phyloP scores from a whole-genome alignment of 257 asterid species.

The Misopates orontium region DNA sequence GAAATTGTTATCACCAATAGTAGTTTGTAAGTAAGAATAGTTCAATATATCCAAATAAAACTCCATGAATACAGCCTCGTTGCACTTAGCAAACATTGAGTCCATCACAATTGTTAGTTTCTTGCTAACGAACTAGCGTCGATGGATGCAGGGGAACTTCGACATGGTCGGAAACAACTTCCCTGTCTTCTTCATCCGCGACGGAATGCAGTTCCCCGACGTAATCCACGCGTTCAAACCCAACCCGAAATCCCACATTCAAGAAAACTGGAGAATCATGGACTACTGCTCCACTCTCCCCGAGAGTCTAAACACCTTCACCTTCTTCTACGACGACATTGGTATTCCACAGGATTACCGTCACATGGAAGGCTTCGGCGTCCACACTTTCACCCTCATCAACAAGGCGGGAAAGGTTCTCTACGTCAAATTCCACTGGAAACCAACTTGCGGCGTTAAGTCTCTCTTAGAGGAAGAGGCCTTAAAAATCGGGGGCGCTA shows the following conservation, averaged over 20 bases:
- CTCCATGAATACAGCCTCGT: too few species aligned
- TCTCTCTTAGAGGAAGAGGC: slow-evolving; percentile 83
- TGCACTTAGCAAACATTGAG: too few species aligned
- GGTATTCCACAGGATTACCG: slow-evolving; percentile 96
- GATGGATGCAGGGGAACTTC: slow-evolving; percentile 68
- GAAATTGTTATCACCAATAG: too few species aligned
- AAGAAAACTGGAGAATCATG: slow-evolving; percentile 89
- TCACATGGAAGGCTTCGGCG: slow-evolving; percentile 97
- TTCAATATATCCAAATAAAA: too few species aligned
- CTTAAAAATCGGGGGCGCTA: slow-evolving; percentile 74
- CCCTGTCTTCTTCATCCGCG: slow-evolving; percentile 89
- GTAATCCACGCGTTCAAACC: slow-evolving; percentile 88
- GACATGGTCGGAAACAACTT: slow-evolving; percentile 98
- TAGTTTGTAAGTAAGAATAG: too few species aligned
- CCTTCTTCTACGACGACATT: slow-evolving; percentile 80
- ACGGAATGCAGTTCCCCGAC: slow-evolving; percentile 93
- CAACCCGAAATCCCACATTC: slow-evolving; percentile 93
- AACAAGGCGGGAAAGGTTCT: slow-evolving; percentile 84
- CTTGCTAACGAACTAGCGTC: too few species aligned
- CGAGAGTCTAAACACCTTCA: slow-evolving; percentile 79
- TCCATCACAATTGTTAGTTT: too few species aligned
- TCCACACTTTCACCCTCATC: slow-evolving; percentile 79
- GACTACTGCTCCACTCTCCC: slow-evolving; percentile 95
- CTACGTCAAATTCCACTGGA: slow-evolving; percentile 96
- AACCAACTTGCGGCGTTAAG: slow-evolving; percentile 95